Evolutionary conservation across 331 rosid species (phyloP).

Genomic region (Dryas integrifolia): DNA sequence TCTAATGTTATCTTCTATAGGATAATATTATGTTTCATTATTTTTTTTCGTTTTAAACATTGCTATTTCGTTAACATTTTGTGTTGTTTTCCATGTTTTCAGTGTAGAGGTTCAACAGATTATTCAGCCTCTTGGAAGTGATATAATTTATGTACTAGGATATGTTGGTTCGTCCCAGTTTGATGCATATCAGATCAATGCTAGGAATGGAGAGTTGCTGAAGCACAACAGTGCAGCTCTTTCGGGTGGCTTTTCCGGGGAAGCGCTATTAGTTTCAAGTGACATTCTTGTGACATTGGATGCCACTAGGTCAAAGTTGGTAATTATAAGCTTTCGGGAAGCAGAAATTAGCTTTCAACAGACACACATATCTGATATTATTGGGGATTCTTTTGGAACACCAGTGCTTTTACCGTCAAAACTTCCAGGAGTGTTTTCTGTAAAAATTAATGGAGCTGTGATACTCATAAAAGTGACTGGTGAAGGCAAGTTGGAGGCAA

Average conservation of each 20-base stretch:
- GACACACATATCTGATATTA: conserved; percentile 50
- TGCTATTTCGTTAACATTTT: conserved; percentile 32
- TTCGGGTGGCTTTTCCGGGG: conserved; percentile 68
- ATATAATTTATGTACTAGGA: conserved; percentile 58
- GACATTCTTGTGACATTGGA: conserved; percentile 68
- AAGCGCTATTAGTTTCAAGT: conserved; percentile 54
- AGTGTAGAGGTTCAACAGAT: conserved; percentile 72
- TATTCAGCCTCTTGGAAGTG: conserved; percentile 56
- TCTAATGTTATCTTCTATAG: background rate
- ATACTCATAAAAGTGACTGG: conserved; percentile 52
- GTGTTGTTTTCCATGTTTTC: conserved; percentile 44
- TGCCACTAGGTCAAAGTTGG: conserved; percentile 57
- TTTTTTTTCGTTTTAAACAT: conserved; percentile 23
- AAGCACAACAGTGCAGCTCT: conserved; percentile 46
- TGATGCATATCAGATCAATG: conserved; percentile 51
- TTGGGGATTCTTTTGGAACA: conserved; percentile 52
- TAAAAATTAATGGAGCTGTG: conserved; percentile 42
- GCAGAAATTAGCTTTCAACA: conserved; percentile 57
- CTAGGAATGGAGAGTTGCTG: conserved; percentile 74
- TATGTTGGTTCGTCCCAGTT: conserved; percentile 63
- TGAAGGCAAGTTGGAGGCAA: conserved; percentile 62
- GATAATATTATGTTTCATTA: background rate
- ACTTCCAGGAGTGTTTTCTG: conserved; percentile 66
- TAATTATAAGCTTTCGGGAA: conserved; percentile 50
- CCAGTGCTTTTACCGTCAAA: conserved; percentile 61